These are phyloP conservation scores for Flagelloscypha sp. DNA, from an alignment of 768 basidiomycete species.

Conservation along the genomic window DNA sequence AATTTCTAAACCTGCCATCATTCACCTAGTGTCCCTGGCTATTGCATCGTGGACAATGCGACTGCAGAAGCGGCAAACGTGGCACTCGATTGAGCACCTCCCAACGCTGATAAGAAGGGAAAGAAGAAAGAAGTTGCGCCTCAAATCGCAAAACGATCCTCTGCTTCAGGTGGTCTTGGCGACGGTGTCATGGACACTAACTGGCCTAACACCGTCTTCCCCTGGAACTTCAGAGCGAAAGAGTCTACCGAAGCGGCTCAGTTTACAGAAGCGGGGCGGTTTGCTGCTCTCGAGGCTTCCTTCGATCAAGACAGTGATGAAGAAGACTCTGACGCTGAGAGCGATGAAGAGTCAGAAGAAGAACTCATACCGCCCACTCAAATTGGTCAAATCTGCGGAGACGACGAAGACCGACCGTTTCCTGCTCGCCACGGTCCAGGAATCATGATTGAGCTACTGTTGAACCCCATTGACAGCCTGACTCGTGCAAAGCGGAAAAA, in stretches of 20 bases:
- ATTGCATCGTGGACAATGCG: slow-evolving; percentile 32
- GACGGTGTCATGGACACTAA: slow-evolving; percentile 25
- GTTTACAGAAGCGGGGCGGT: slow-evolving; percentile 28
- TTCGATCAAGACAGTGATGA: slow-evolving; percentile 40
- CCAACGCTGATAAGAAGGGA: slow-evolving; percentile 16
- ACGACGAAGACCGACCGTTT: too few relatives aligned
- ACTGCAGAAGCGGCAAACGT: too few relatives aligned
- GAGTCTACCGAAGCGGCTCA: slow-evolving; percentile 23
- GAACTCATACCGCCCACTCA: slow-evolving; percentile 14
- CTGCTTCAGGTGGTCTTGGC: slow-evolving; percentile 9
- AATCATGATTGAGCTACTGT: slow-evolving; percentile 23
- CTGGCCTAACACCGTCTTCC: slow-evolving; percentile 46
- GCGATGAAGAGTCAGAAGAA: slow-evolving; percentile 9
- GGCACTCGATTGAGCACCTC: slow-evolving; percentile 16
- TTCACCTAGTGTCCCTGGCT: slow-evolving; percentile 35
- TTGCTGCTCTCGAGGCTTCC: slow-evolving; percentile 36
- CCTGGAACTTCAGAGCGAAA: slow-evolving; percentile 34
- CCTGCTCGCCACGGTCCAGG: too few relatives aligned
- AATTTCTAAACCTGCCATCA: slow-evolving; percentile 23
- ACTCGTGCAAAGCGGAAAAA: too few relatives aligned
- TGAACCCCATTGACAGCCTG: slow-evolving; percentile 16
- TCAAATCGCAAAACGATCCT: not conserved
- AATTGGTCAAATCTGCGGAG: slow-evolving; percentile 3
- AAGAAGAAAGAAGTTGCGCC: slow-evolving; percentile 25
- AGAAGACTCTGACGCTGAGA: slow-evolving; percentile 8